These are phyloP conservation scores for Malus orientalis DNA, from an alignment of 306 rosid species.

Conservation along the genomic window DNA sequence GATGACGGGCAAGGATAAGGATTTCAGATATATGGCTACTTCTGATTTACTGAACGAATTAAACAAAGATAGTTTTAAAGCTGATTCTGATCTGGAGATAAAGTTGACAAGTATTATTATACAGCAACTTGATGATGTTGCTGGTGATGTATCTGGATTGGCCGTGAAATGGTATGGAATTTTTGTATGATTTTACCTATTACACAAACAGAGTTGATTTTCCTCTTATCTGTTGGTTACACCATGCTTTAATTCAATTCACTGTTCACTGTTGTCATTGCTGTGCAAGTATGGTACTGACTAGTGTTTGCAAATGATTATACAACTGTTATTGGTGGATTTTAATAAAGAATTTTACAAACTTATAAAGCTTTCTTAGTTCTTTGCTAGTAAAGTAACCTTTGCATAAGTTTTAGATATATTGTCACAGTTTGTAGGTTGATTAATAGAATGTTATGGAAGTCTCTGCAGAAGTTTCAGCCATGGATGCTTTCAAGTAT, in stretches of 20 bases:
- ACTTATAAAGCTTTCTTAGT: neutral
- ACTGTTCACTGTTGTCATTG: neutral
- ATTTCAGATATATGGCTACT: conserved; percentile 91
- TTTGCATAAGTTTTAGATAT: neutral
- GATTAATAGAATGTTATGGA: neutral
- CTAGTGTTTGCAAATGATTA: neutral
- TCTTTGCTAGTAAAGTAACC: neutral
- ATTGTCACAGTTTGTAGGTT: neutral
- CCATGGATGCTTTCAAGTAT: neutral
- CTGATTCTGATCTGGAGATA: conserved; percentile 69
- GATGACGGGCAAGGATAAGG: conserved; percentile 98
- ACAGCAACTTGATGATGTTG: conserved; percentile 91
- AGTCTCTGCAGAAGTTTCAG: neutral
- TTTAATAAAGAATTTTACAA: neutral
- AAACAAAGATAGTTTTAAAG: conserved; percentile 57
- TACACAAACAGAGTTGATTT: neutral
- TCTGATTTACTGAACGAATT: conserved; percentile 80
- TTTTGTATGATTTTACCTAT: neutral
- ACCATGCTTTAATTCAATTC: neutral
- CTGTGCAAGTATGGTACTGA: neutral
- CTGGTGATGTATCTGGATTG: conserved; percentile 88
- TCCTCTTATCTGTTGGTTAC: neutral
- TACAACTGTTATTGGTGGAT: neutral
- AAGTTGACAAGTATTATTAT: conserved; percentile 67
- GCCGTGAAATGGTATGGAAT: conserved; percentile 77